Evolutionary conservation across 2,329 filamentous ascomycete species (phyloP), one percentile per base, ranked within the genome.

Genomic region (Mycocentrospora acerina): DNA sequence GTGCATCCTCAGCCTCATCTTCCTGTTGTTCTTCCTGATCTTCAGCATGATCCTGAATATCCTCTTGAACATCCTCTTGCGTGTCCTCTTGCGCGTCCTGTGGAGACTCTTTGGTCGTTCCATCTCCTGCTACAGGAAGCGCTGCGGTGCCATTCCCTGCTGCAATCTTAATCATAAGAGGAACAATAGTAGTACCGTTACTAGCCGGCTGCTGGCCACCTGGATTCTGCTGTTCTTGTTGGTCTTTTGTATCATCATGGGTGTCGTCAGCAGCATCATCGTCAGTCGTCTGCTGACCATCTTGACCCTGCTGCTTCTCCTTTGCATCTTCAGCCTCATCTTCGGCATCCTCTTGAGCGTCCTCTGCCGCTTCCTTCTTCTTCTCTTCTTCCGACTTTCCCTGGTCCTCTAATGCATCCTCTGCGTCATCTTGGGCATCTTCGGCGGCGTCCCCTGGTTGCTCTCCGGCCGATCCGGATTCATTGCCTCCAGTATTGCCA

Each of bases 371-470:
- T 16, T 16, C 7, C 19, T 32, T 12, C 12, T 19, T n/a, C 18
- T 7, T 25, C 25, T 43, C 32, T 3, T 43, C 24, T 10, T 35
- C 17, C 5, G 41, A 35, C 16, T 44, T 42, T 17, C 33, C 15
- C 25, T 45, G 38, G 15, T 42, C 37, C 25, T 42, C 33, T n/a
- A 29, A 29, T 8, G 37, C 38, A 6, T 24, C 18, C 6, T 45
- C 38, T 5, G 34, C 32, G 12, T 44, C 37, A 9, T 44, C 43
- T 26, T 44, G 40, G 12, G 28, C 32, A 27, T 26, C 34, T 9
- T 26, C 35, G 6, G 13, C 24, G 11, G 24, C 37, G 10, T 14
- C 17, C n/a, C n/a, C n/a, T n/a, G n/a, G n/a, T n/a, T n/a, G n/a
- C n/a, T n/a, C n/a, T n/a, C n/a, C n/a, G n/a, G n/a, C n/a, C n/a